phyloP scores from a whole-genome alignment of 225 moss, liverwort and hornwort genomes.

The Marchantia polymorpha region DNA sequence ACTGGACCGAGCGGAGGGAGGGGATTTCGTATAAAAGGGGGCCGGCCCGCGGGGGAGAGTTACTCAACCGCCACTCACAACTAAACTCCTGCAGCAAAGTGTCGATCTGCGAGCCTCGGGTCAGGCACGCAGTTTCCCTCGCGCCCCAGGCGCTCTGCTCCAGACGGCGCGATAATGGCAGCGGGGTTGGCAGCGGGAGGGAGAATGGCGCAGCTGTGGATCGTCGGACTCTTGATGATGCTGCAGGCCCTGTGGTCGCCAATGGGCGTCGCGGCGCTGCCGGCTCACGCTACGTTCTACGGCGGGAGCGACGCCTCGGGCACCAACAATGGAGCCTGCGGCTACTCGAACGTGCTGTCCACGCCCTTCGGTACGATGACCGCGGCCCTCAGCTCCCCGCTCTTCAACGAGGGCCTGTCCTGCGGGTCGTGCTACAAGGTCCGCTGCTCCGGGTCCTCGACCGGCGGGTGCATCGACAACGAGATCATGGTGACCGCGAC shows the following conservation, averaged over 20 bases:
- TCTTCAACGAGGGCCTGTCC: background rate
- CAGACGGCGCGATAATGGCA: too few species aligned
- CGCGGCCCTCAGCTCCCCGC: background rate
- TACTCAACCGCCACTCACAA: too few species aligned
- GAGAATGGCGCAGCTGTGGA: background rate
- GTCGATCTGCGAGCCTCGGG: too few species aligned
- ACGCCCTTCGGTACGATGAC: background rate
- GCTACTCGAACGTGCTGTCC: background rate
- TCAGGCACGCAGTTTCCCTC: too few species aligned
- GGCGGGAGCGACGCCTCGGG: background rate
- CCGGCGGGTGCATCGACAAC: background rate
- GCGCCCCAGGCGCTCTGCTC: too few species aligned
- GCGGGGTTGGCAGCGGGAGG: too few species aligned
- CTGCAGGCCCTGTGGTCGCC: too few species aligned
- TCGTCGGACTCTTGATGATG: background rate
- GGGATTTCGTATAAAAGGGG: too few species aligned
- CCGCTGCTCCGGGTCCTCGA: background rate
- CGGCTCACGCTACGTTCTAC: background rate
- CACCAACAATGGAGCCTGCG: background rate
- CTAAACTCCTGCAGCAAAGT: too few species aligned
- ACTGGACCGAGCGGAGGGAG: too few species aligned
- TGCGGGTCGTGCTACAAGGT: background rate
- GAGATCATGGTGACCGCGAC: conserved; percentile 1
- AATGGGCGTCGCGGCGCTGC: background rate
- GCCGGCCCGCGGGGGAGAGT: too few species aligned